Percentiles rank a stretch among this genome's conserved stretches.
These are phyloP conservation scores for Monsonia emarginata DNA, from an alignment of 441 rosid species.

Conservation along the genomic window DNA sequence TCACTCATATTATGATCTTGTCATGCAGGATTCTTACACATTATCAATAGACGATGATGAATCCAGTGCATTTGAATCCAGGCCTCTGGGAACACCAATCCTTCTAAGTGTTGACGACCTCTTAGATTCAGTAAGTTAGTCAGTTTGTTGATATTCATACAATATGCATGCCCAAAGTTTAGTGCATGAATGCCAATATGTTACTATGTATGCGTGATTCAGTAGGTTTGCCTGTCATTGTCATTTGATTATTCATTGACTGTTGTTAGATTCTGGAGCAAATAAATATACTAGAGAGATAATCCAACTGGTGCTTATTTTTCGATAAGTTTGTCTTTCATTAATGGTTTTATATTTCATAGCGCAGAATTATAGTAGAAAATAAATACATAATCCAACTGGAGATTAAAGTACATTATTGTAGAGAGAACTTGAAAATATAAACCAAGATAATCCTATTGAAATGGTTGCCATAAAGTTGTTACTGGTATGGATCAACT, in stretches of 20 bases:
- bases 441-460: not conserved
- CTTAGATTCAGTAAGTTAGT: constrained; percentile 44
- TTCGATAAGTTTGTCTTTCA: not conserved
- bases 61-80: constrained; percentile 38
- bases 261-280: too few relatives aligned
- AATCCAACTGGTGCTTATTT: not conserved
- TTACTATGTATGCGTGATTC: too few relatives aligned
- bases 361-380: not conserved
- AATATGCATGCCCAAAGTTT: not conserved
- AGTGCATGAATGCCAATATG: not conserved
- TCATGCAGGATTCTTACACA: constrained; percentile 39
- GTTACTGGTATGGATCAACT: not conserved
- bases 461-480: not conserved
- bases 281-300: too few relatives aligned
- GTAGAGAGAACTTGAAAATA: not conserved
- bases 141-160: not conserved
- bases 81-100: constrained; percentile 22
- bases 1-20: constrained; percentile 8
- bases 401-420: not conserved
- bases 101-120: constrained; percentile 52
- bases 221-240: too few relatives aligned
- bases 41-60: constrained; percentile 32
- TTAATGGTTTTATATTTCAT: not conserved
- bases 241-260: too few relatives aligned
- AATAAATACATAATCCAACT: not conserved